phyloP scores from a whole-genome alignment of 1,284 basidiomycete genomes.

The Ceratobasidium papillatum region DNA sequence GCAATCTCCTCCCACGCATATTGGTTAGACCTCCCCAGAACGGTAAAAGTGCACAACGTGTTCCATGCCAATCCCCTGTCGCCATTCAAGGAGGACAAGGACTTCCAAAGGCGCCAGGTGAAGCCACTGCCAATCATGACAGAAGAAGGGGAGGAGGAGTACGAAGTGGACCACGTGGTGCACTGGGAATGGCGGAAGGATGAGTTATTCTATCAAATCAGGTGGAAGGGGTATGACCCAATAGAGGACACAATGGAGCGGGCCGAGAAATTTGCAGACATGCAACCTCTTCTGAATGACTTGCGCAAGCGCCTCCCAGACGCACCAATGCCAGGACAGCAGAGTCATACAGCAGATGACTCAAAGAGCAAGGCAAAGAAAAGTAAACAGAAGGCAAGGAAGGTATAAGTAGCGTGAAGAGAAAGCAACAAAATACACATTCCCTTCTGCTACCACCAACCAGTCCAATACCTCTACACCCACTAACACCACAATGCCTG shows the following conservation, averaged over 20 bases:
- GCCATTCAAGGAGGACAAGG: not conserved
- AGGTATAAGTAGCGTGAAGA: too few species aligned
- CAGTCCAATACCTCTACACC: too few species aligned
- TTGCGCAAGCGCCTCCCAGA: too few species aligned
- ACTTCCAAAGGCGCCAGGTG: not conserved
- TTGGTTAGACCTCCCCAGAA: not conserved
- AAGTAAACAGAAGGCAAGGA: too few species aligned
- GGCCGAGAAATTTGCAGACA: not conserved
- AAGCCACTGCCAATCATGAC: not conserved
- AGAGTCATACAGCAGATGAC: too few species aligned
- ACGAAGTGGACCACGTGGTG: not conserved
- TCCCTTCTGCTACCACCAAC: too few species aligned
- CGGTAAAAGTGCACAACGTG: conserved; percentile 19
- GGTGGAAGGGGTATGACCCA: not conserved
- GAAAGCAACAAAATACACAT: too few species aligned
- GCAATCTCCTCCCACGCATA: conserved; percentile 6
- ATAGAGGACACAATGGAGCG: not conserved
- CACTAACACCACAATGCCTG: too few species aligned
- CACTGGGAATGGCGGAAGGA: not conserved
- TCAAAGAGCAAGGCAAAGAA: too few species aligned
- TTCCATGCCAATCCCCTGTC: conserved; percentile 9
- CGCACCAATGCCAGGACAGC: too few species aligned
- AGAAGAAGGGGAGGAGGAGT: not conserved
- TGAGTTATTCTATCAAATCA: not conserved
- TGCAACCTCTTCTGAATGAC: too few species aligned